Percentiles rank a stretch among this genome's conserved stretches.
These are phyloP conservation scores for Cladochytrium replicatum DNA, from an alignment of 192 early-diverging fungal species.

Conservation along the genomic window DNA sequence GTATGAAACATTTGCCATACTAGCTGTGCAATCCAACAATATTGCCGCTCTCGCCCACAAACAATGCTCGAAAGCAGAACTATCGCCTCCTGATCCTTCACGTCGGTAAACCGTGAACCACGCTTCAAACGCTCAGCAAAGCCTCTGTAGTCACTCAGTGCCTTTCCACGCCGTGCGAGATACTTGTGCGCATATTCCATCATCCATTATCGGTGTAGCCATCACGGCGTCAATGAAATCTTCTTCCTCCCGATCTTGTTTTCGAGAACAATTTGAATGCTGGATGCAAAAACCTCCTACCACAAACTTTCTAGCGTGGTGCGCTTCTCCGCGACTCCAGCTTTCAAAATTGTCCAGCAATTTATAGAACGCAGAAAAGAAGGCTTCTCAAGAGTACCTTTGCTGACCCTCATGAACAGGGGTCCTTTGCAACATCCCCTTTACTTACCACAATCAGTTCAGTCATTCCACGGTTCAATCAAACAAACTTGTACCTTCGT, in stretches of 20 bases:
- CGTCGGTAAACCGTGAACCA: constrained; percentile 17
- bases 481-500: constrained; percentile 2
- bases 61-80: constrained; percentile 28
- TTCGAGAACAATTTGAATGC: too few relatives aligned
- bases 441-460: not conserved
- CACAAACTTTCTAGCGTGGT: too few relatives aligned
- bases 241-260: constrained; percentile 10
- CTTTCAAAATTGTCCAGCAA: constrained; percentile 24
- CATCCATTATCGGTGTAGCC: constrained; percentile 12
- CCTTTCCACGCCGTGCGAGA: constrained; percentile 7
- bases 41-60: constrained; percentile 10
- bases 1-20: too few relatives aligned
- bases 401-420: constrained; percentile 19
- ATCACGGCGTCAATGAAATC: constrained; percentile 16
- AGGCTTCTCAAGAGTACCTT: constrained; percentile 7
- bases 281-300: too few relatives aligned
- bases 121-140: constrained; percentile 11
- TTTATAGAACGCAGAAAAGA: constrained; percentile 10
- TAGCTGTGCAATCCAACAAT: constrained; percentile 32
- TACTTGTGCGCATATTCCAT: constrained; percentile 18
- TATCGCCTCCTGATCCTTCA: constrained; percentile 13
- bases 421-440: constrained; percentile 15
- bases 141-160: not conserved
- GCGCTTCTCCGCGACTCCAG: constrained; percentile 12
- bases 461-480: not conserved